A percentile compares a stretch with the other conserved stretches of the same genome.
Conservation (phyloP, 2,329 filamentous ascomycete genomes). For the Thelonectria olida region DNA sequence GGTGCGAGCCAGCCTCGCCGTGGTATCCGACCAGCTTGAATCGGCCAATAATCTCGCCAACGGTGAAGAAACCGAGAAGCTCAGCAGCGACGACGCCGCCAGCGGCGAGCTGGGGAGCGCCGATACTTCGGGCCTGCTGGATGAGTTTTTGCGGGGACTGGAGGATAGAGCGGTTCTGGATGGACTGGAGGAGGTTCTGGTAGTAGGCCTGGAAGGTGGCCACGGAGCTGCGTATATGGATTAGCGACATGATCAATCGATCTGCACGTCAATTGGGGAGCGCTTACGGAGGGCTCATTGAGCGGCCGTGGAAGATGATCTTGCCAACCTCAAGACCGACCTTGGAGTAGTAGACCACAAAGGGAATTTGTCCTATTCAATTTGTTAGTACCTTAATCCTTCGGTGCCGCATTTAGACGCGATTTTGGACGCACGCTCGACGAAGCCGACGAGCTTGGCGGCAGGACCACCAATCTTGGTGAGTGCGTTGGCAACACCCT, state of each 20-base stretch:
- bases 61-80: slow-evolving; percentile 94
- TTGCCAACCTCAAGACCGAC: slow-evolving; percentile 88
- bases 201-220: slow-evolving; percentile 89
- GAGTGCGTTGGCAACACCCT: slow-evolving; percentile 71
- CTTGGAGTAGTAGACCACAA: slow-evolving; percentile 89
- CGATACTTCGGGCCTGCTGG: slow-evolving; percentile 73
- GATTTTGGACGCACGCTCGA: slow-evolving; percentile 77
- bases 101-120: slow-evolving; percentile 73
- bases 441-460: slow-evolving; percentile 78
- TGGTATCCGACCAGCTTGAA: slow-evolving; percentile 96
- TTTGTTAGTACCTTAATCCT: slow-evolving; percentile 20
- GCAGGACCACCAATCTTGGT: slow-evolving; percentile 85
- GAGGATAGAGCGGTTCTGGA: slow-evolving; percentile 71
- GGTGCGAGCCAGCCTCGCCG: slow-evolving; percentile 72
- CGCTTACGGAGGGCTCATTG: slow-evolving; percentile 94
- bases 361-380: slow-evolving; percentile 79
- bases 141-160: slow-evolving; percentile 65
- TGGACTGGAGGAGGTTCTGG: slow-evolving; percentile 75
- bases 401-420: background rate
- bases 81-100: slow-evolving; percentile 85
- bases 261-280: slow-evolving; percentile 19
- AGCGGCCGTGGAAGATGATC: slow-evolving; percentile 86
- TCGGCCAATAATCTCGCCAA: slow-evolving; percentile 95
- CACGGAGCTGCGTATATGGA: slow-evolving; percentile 65
- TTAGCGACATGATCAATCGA: slow-evolving; percentile 23